These are phyloP conservation scores for Agrocybe pediades DNA, from an alignment of 768 basidiomycete species.

Conservation along the genomic window DNA sequence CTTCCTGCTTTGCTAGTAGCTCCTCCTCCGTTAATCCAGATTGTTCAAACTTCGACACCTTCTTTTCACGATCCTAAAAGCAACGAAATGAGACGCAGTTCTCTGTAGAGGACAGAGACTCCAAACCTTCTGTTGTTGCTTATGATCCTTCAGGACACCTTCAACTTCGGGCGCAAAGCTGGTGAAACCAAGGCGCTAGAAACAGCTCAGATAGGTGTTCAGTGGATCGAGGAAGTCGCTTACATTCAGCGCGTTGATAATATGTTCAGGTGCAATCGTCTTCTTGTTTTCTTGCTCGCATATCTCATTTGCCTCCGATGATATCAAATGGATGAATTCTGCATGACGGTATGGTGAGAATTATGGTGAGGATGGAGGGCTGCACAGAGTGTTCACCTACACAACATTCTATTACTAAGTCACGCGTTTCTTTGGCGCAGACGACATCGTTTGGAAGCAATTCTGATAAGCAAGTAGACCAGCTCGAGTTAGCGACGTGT, in stretches of 20 bases:
- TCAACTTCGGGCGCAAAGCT: slow-evolving; percentile 88
- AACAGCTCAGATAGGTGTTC: slow-evolving; percentile 6
- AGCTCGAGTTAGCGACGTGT: slow-evolving; percentile 10
- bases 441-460: slow-evolving; percentile 84
- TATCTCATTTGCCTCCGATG: slow-evolving; percentile 96
- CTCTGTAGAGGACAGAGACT: slow-evolving; percentile 3
- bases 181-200: slow-evolving; percentile 89
- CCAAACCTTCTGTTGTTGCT: slow-evolving; percentile 89
- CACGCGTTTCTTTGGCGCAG: slow-evolving; percentile 95
- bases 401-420: slow-evolving; percentile 97
- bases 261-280: slow-evolving; percentile 98
- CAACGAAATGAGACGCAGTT: slow-evolving; percentile 13
- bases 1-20: slow-evolving; percentile 83
- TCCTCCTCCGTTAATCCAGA: slow-evolving; percentile 93
- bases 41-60: slow-evolving; percentile 85
- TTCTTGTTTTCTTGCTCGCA: slow-evolving; percentile 99
- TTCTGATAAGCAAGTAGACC: slow-evolving; percentile 51
- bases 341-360: slow-evolving; percentile 11
- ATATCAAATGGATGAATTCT: slow-evolving; percentile 99
- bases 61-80: slow-evolving; percentile 83
- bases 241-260: slow-evolving; percentile 86
- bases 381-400: slow-evolving; percentile 76
- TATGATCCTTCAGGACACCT: slow-evolving; percentile 93
- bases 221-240: background rate
- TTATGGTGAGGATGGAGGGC: slow-evolving; percentile 4